Conservation (phyloP, 2,329 filamentous ascomycete genomes). For the Leptographium lundbergii region DNA sequence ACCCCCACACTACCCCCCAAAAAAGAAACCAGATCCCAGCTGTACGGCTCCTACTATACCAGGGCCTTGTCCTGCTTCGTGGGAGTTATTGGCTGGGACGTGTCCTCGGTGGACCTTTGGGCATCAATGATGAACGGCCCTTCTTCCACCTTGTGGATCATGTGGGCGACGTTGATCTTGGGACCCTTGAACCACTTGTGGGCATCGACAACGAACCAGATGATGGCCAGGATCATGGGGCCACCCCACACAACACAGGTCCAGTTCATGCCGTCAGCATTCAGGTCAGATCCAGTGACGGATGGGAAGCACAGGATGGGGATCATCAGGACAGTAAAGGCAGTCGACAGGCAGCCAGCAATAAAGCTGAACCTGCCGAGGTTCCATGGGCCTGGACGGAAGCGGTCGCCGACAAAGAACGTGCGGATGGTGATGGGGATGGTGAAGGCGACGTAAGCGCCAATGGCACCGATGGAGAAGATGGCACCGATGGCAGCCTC, state of each 20-base stretch:
- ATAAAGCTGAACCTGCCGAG: slow-evolving; percentile 45
- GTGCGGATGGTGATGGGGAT: slow-evolving; percentile 46
- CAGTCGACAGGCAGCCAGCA: slow-evolving; percentile 42
- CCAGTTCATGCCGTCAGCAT: slow-evolving; percentile 49
- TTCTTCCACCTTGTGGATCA: slow-evolving; percentile 8
- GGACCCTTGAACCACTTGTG: slow-evolving; percentile 59
- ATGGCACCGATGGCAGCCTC: slow-evolving; percentile 51
- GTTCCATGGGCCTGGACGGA: slow-evolving; percentile 57
- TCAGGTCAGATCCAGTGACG: slow-evolving; percentile 40
- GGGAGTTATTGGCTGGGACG: not conserved
- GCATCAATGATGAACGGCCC: slow-evolving; percentile 9
- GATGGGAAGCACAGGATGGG: slow-evolving; percentile 55
- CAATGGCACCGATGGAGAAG: slow-evolving; percentile 58
- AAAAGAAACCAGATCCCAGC: not conserved
- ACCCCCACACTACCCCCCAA: not conserved
- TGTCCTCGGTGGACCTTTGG: not conserved
- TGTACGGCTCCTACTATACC: not conserved
- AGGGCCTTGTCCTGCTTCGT: not conserved
- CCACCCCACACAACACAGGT: slow-evolving; percentile 53
- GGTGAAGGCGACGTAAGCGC: slow-evolving; percentile 49
- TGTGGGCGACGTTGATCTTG: slow-evolving; percentile 47
- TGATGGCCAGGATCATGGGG: slow-evolving; percentile 42
- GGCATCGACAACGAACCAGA: slow-evolving; percentile 53
- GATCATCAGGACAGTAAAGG: slow-evolving; percentile 53
- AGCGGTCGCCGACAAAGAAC: slow-evolving; percentile 47